Base-by-base conservation (phyloP, 2,329 filamentous ascomycete genomes). In the Colletotrichum godetiae region DNA sequence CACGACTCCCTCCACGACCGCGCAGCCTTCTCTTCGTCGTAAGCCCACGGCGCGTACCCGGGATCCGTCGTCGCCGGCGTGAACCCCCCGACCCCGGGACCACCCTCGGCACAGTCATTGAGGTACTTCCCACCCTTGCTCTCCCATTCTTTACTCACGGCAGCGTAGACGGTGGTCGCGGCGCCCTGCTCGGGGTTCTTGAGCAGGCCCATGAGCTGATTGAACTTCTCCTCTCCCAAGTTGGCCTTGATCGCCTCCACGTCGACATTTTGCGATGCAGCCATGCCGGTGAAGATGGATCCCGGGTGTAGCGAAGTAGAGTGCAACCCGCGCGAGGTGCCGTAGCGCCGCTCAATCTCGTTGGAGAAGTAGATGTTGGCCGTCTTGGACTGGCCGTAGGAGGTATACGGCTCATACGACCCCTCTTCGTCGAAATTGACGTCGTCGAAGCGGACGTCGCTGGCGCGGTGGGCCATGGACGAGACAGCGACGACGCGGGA, bases 291-390 rank as follows among this genome's bases (percentile, higher is more conserved):
- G 46, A 65, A 12, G 42, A 74, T 66, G 4, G 11, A 33, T 11
- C 74, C 74, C 1, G 72, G 73, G 12, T 74, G 67, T 0, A 74
- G 35, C 1, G 60, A 67, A 2, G 63, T 27, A 0, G 29, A 85
- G 73, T 87, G 89, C 0, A 74, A 53, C 0, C 68, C 59, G 7
- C 35, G 37, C 19, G 12, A 5, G 5, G 7, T 19, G 19, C 72
- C 68, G 31, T 68, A 74, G 0, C 81, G 82, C 0, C 87, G 81
- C 49, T 89, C 87, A 13, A 90, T 82, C 68, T 88, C 82, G 71
- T 86, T 88, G 2, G 87, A 84, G 59, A 86, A 84, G 75, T 84
- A 87, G 27, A 89, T 82, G 62, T 87, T 88, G 12, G 88, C 87
- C 0, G 83, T 82, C 75, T 90, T 91, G 55, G 82, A 81, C 74